phyloP scores from a whole-genome alignment of 2,329 filamentous ascomycete species.

The Colletotrichum gloeosporioides region DNA sequence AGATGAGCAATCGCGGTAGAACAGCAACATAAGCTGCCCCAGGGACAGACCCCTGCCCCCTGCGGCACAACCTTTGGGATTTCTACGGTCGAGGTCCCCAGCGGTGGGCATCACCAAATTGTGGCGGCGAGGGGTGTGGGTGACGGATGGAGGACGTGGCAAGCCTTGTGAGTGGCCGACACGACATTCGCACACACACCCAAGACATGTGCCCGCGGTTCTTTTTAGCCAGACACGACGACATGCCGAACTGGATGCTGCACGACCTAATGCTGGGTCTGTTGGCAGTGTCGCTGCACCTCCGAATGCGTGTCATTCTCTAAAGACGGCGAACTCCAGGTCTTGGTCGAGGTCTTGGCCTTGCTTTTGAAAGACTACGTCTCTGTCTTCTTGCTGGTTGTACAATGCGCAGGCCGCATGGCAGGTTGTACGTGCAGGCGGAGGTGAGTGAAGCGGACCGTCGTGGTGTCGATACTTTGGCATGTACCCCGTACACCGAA shows the following conservation, averaged over 20 bases:
- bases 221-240: neutral
- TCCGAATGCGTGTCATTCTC: slow-evolving; percentile 20
- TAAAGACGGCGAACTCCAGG: slow-evolving; percentile 2
- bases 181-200: slow-evolving; percentile 10
- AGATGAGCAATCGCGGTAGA: neutral
- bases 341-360: neutral
- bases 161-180: slow-evolving; percentile 8
- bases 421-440: neutral
- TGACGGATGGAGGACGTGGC: slow-evolving; percentile 2
- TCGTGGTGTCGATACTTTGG: neutral
- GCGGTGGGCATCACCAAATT: slow-evolving; percentile 1
- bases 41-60: slow-evolving; percentile 1
- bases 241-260: slow-evolving; percentile 20
- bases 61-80: slow-evolving; percentile 4
- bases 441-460: neutral
- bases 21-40: neutral
- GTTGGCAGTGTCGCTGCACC: neutral
- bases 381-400: neutral
- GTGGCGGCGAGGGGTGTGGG: slow-evolving; percentile 17
- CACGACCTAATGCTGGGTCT: slow-evolving; percentile 15
- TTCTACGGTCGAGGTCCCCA: slow-evolving; percentile 14
- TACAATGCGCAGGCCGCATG: neutral
- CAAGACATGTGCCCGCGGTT: slow-evolving; percentile 11
- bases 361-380: neutral
- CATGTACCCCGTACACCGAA: neutral